A percentile compares a stretch with the other conserved stretches of the same genome.
phyloP scores from a whole-genome alignment of 306 rosid species.

The Castanospermum australe region DNA sequence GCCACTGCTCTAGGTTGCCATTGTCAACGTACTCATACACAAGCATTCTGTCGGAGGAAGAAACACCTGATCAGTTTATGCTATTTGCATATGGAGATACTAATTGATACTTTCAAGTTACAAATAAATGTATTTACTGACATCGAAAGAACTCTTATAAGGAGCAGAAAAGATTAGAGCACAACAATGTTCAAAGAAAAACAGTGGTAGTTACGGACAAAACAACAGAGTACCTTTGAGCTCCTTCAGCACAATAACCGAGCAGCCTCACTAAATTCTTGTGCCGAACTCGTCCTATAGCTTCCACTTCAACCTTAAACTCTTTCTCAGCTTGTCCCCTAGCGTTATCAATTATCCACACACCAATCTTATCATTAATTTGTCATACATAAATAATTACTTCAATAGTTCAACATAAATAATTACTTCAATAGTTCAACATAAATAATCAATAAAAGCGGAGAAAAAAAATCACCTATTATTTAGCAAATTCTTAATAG shows the following conservation, averaged over 20 bases:
- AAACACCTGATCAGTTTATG: neutral
- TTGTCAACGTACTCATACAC: conserved; percentile 85
- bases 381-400: neutral
- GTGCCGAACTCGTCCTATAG: conserved; percentile 90
- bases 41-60: conserved; percentile 60
- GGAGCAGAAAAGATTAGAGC: neutral
- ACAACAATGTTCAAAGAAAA: neutral
- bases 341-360: neutral
- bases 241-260: conserved; percentile 95
- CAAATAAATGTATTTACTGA: neutral
- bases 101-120: neutral
- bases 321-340: conserved; percentile 97
- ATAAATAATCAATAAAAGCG: neutral
- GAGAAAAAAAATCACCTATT: conserved; percentile 45
- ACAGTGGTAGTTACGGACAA: neutral
- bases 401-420: no score
- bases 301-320: conserved; percentile 91
- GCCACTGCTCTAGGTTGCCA: conserved; percentile 90
- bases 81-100: neutral
- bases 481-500: conserved; percentile 83
- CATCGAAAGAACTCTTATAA: neutral
- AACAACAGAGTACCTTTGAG: conserved; percentile 72
- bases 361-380: neutral
- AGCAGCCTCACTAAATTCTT: conserved; percentile 84
- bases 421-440: no score